Evolutionary conservation across 1,284 basidiomycete species (phyloP), one percentile per base, ranked within the genome.

Genomic region (Fomitiporia mediterranea): DNA sequence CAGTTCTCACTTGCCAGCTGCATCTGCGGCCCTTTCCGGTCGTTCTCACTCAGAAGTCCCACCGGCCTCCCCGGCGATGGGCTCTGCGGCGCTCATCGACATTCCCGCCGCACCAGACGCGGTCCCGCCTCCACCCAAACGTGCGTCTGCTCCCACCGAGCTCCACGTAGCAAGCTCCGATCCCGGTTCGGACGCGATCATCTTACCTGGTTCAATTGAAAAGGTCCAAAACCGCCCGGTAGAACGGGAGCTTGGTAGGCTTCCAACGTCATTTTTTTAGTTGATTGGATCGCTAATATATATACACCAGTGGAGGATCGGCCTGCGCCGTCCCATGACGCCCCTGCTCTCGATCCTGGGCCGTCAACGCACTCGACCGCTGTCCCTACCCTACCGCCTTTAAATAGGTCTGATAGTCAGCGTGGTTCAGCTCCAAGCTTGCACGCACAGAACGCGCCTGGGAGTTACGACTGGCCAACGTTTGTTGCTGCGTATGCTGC

Each of bases 401-500:
- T 38, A 13, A 15, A 13, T 27, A 39, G 34, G 17, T 21, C 27
- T 15, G 48, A 50, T 23, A 50, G 17, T 15, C 48, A 55, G 55
- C 25, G 60, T 11, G 38, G 13, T 27, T 23, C 27, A 15, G 40
- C 37, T 17, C 15, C 15, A 11, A 37, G n/a, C 9, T 23, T 27
- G 34, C 52, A 46, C 21, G 21, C 53, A 9, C 53, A 55, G 13
- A 19, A 48, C 80, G 2, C 44, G 4, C 34, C 32, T 35, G 37
- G 39, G 15, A 46, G 51, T n/a, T 58, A 79, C 62, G 84, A 89
- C 65, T 93, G 91, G 91, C 75, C 78, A 17, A 82, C 83, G 0
- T 93, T 93, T 68, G 80, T 89, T 56, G 71, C 76, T 38, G 83
- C 87, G 0, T 93, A 94, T 67, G 82, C 89, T 0, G 68, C 78